Evolutionary conservation across 768 basidiomycete genomes (phyloP).

Genomic region (Trametes punicea): DNA sequence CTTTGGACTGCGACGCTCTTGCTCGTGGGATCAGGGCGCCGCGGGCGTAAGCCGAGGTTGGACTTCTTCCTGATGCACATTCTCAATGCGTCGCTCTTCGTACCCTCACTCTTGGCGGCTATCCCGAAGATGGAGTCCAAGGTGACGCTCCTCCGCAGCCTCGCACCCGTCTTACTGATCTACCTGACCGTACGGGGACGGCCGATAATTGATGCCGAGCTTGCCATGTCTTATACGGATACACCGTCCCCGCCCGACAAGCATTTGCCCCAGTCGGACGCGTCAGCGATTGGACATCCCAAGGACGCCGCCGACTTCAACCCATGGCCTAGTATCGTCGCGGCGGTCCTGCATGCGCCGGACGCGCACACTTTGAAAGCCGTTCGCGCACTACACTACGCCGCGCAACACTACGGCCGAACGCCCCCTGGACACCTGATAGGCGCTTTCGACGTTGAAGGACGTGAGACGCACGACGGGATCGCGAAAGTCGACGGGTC

Average conservation of each 20-base stretch:
- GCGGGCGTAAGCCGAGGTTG: constrained; percentile 45
- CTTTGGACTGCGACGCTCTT: constrained; percentile 48
- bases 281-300: constrained; percentile 35
- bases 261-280: constrained; percentile 15
- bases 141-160: constrained; percentile 44
- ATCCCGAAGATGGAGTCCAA: constrained; percentile 35
- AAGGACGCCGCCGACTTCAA: constrained; percentile 38
- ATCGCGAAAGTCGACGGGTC: constrained; percentile 49
- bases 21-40: constrained; percentile 44
- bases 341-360: constrained; percentile 44
- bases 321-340: constrained; percentile 50
- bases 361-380: constrained; percentile 42
- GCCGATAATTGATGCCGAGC: constrained; percentile 46
- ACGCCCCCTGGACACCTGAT: constrained; percentile 38
- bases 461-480: constrained; percentile 45
- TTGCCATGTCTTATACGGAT: constrained; percentile 45
- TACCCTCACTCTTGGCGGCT: constrained; percentile 40
- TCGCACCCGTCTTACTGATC: constrained; percentile 38
- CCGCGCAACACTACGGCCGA: constrained; percentile 45
- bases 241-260: constrained; percentile 39
- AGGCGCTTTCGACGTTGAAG: constrained; percentile 41
- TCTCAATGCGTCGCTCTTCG: constrained; percentile 49
- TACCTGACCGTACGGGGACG: constrained; percentile 44
- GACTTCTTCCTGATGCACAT: constrained; percentile 62
- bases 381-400: constrained; percentile 46